These are phyloP conservation scores for Coemansia sp. DNA, from an alignment of 192 early-diverging fungal genomes.

Conservation along the genomic window DNA sequence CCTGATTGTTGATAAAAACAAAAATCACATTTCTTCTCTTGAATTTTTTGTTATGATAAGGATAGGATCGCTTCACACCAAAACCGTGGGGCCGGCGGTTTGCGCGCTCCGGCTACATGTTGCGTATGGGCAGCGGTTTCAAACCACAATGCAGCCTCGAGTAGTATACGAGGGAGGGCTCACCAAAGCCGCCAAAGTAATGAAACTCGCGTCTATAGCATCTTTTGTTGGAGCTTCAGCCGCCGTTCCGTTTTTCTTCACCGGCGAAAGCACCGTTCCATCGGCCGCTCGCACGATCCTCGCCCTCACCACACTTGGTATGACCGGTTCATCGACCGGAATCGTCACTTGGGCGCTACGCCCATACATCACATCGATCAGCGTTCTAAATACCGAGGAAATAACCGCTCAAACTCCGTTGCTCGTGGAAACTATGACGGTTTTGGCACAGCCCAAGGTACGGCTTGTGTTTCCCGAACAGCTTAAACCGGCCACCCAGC, in stretches of 20 bases:
- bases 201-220: constrained; percentile 49
- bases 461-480: constrained; percentile 38
- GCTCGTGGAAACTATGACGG: constrained; percentile 38
- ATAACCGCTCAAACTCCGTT: constrained; percentile 25
- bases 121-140: constrained; percentile 1
- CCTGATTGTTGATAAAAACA: neutral
- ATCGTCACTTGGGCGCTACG: constrained; percentile 40
- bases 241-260: constrained; percentile 48
- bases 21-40: neutral
- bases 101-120: neutral
- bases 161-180: constrained; percentile 38
- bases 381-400: neutral
- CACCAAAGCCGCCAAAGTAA: constrained; percentile 39
- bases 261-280: constrained; percentile 46
- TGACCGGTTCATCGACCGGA: constrained; percentile 46
- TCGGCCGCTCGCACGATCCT: constrained; percentile 36
- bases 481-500: constrained; percentile 27
- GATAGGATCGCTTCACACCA: neutral
- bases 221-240: constrained; percentile 42
- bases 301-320: constrained; percentile 38
- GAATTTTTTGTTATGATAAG: neutral
- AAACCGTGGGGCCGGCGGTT: neutral
- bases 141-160: constrained; percentile 1
- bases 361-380: constrained; percentile 32
- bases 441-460: constrained; percentile 25